These are phyloP conservation scores for Phytophthora foliorum DNA, from an alignment of 352 stramenopile species.

Conservation along the genomic window DNA sequence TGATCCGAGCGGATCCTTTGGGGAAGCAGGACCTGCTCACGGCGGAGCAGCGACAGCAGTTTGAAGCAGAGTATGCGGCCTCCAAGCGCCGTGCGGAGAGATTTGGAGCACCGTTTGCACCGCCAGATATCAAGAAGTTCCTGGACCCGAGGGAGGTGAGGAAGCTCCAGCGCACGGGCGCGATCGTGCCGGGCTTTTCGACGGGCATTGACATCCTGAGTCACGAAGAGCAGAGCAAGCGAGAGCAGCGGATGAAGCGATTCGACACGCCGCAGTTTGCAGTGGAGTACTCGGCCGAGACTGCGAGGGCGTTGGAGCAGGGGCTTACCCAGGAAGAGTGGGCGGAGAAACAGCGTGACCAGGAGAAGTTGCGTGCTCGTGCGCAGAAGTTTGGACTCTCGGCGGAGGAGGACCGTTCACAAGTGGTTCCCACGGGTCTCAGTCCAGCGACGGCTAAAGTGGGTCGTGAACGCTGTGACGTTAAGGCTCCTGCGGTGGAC, in stretches of 20 bases:
- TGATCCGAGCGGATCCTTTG: slow-evolving; percentile 71
- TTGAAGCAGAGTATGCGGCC: slow-evolving; percentile 51
- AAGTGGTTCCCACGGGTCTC: slow-evolving; percentile 38
- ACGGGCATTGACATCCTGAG: slow-evolving; percentile 82
- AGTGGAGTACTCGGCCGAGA: slow-evolving; percentile 73
- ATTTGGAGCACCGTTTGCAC: slow-evolving; percentile 73
- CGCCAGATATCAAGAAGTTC: slow-evolving; percentile 80
- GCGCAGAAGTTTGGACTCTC: slow-evolving; percentile 81
- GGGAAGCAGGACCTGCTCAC: slow-evolving; percentile 71
- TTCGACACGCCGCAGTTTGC: slow-evolving; percentile 85
- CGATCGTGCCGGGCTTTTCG: slow-evolving; percentile 63
- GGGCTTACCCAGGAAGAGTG: slow-evolving; percentile 84
- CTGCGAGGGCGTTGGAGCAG: slow-evolving; percentile 62
- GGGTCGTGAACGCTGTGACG: slow-evolving; percentile 64
- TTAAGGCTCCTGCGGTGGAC: slow-evolving; percentile 33
- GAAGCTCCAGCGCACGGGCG: slow-evolving; percentile 78
- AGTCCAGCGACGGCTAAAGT: slow-evolving; percentile 66
- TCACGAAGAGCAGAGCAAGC: slow-evolving; percentile 70
- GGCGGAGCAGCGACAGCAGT: slow-evolving; percentile 57
- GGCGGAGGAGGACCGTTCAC: slow-evolving; percentile 44
- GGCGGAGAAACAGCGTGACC: slow-evolving; percentile 61
- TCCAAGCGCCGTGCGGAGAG: slow-evolving; percentile 64
- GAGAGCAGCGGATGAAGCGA: slow-evolving; percentile 80
- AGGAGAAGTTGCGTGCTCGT: slow-evolving; percentile 71
- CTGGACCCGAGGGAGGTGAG: slow-evolving; percentile 81